Percentiles rank a stretch among this genome's conserved stretches.
Conservation (phyloP, 345 rosid genomes). For the Clarkia xantiana region DNA sequence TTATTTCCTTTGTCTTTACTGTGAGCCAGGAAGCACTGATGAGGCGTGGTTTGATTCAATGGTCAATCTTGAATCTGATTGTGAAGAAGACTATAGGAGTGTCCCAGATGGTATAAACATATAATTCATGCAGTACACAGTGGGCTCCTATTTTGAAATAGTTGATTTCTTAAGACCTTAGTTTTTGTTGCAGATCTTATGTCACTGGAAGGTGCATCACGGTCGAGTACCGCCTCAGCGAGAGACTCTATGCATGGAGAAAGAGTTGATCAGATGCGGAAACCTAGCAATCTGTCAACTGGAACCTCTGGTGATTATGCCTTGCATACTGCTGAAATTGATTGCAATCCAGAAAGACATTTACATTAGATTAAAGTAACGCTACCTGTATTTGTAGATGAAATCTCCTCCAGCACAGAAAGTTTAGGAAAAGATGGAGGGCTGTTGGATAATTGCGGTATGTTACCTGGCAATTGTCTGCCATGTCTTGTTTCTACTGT, state of each 20-base stretch:
- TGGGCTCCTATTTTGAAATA: not conserved
- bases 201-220: constrained; percentile 43
- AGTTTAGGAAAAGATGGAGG: constrained; percentile 30
- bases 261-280: constrained; percentile 19
- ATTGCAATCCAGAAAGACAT: constrained; percentile 17
- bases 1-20: not conserved
- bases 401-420: constrained; percentile 34
- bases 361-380: constrained; percentile 19
- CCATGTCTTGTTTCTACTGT: constrained; percentile 67
- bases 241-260: constrained; percentile 28
- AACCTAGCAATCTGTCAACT: constrained; percentile 20
- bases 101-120: constrained; percentile 56
- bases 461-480: constrained; percentile 62
- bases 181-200: constrained; percentile 34
- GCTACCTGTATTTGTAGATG: constrained; percentile 43
- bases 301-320: constrained; percentile 27
- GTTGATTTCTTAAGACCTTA: constrained; percentile 2
- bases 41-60: constrained; percentile 67
- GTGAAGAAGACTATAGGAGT: constrained; percentile 81
- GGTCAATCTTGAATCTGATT: constrained; percentile 55
- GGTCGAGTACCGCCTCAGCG: constrained; percentile 28
- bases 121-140: constrained; percentile 2
- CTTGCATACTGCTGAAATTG: constrained; percentile 16
- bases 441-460: constrained; percentile 45
- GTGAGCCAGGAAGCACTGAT: constrained; percentile 37